Evolutionary conservation across 1,284 basidiomycete species (phyloP).

Genomic region (Trichosporon faecale): DNA sequence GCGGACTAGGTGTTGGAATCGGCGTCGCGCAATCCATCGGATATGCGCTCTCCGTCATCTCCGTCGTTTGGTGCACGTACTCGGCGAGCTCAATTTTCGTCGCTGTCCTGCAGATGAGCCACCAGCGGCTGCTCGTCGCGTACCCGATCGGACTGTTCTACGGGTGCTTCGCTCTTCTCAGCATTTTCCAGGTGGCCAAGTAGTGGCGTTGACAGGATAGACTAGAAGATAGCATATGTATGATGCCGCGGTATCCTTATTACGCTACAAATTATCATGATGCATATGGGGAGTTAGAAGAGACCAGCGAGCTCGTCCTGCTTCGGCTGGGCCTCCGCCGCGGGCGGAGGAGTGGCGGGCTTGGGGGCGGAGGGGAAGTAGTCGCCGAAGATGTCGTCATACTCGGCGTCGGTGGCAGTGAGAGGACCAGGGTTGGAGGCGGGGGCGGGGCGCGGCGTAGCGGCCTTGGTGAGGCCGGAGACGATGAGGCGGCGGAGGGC

Average conservation of each 20-base stretch:
- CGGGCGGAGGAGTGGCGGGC: constrained; percentile 32
- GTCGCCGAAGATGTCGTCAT: constrained; percentile 47
- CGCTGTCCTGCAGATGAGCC: constrained; percentile 85
- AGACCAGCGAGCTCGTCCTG: constrained; percentile 50
- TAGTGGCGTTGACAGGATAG: constrained; percentile 17
- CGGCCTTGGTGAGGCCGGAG: constrained; percentile 63
- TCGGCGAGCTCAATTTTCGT: constrained; percentile 92
- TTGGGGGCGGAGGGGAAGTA: constrained; percentile 44
- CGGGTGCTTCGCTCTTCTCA: constrained; percentile 85
- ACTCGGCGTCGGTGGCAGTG: constrained; percentile 36
- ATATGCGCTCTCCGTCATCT: constrained; percentile 73
- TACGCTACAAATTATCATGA: constrained; percentile 8
- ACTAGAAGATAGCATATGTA: constrained; percentile 3
- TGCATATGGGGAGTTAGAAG: constrained; percentile 26
- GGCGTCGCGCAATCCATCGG: constrained; percentile 80
- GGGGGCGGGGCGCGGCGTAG: constrained; percentile 43
- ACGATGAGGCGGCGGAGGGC: constrained; percentile 70
- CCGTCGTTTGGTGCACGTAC: constrained; percentile 92
- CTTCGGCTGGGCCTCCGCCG: constrained; percentile 20
- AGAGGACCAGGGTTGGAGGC: constrained; percentile 37
- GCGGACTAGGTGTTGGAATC: constrained; percentile 80
- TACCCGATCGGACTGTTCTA: constrained; percentile 90
- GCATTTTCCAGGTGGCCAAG: constrained; percentile 54
- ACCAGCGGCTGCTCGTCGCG: constrained; percentile 85
- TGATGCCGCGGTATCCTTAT: background rate